Evolutionary conservation across 2,329 filamentous ascomycete species (phyloP).

Genomic region (Fusarium abutilonis): DNA sequence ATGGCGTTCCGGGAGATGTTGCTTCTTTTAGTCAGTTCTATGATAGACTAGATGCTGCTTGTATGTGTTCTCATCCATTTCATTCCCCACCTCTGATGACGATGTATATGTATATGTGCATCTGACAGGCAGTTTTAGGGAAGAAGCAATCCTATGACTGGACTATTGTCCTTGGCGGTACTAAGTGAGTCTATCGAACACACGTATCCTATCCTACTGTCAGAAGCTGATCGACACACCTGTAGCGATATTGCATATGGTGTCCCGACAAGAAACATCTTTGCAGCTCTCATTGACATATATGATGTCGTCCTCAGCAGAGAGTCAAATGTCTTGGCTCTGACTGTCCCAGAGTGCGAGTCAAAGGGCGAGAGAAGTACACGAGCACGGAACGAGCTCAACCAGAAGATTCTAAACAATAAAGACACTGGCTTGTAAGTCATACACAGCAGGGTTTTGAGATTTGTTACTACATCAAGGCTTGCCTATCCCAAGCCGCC

Average conservation of each 20-base stretch:
- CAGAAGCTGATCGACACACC: background rate
- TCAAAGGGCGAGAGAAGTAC: slow-evolving; percentile 45
- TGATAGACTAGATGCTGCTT: slow-evolving; percentile 48
- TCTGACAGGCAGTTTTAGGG: slow-evolving; percentile 30
- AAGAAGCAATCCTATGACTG: slow-evolving; percentile 61
- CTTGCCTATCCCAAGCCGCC: background rate
- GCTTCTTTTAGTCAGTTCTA: slow-evolving; percentile 51
- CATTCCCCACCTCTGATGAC: background rate
- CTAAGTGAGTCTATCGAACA: slow-evolving; percentile 59
- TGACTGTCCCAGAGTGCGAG: slow-evolving; percentile 68
- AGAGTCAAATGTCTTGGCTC: slow-evolving; percentile 66
- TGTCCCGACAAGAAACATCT: slow-evolving; percentile 55
- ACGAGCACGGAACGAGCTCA: slow-evolving; percentile 57
- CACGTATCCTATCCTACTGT: background rate
- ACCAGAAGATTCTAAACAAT: slow-evolving; percentile 62
- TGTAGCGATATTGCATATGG: slow-evolving; percentile 61
- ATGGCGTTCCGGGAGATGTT: slow-evolving; percentile 63
- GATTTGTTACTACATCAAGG: background rate
- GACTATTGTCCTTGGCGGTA: slow-evolving; percentile 71
- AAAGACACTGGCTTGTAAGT: slow-evolving; percentile 63
- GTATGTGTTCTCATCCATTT: slow-evolving; percentile 40
- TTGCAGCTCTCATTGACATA: slow-evolving; percentile 57
- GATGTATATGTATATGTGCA: background rate
- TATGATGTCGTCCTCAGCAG: slow-evolving; percentile 62
- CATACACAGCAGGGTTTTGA: background rate